A percentile compares a stretch with the other conserved stretches of the same genome.
Evolutionary conservation across 495 filamentous ascomycete genomes (phyloP).

Genomic region (Lentithecium fluviatile): DNA sequence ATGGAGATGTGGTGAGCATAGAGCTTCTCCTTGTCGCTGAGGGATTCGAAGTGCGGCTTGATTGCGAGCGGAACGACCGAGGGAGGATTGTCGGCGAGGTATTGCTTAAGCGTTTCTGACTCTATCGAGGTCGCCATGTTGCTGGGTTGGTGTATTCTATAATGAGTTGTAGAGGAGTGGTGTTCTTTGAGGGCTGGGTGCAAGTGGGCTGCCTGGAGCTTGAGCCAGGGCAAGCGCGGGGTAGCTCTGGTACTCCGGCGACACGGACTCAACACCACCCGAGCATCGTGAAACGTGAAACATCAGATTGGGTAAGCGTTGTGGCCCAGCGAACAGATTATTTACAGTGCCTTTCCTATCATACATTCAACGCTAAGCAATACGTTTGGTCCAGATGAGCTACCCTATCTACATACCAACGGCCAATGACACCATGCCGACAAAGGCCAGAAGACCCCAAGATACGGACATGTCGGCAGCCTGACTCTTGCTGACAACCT

Average conservation of each 20-base stretch:
- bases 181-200: not conserved
- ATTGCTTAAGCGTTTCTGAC: constrained; percentile 59
- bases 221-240: not conserved
- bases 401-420: constrained; percentile 17
- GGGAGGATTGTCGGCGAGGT: constrained; percentile 86
- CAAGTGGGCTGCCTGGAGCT: not conserved
- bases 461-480: constrained; percentile 17
- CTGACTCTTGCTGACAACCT: constrained; percentile 16
- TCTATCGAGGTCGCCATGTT: constrained; percentile 43
- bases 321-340: not conserved
- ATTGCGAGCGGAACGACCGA: constrained; percentile 81
- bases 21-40: constrained; percentile 71
- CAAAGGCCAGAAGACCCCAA: constrained; percentile 18
- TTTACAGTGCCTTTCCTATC: not conserved
- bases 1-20: constrained; percentile 92
- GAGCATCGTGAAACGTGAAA: too few species aligned
- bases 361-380: not conserved
- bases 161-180: not conserved
- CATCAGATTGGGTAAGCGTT: too few species aligned
- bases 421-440: constrained; percentile 14
- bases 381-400: not conserved
- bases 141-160: not conserved
- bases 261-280: too few species aligned
- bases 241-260: too few species aligned
- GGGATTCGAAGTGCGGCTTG: constrained; percentile 81